A percentile compares a stretch with the other conserved stretches of the same genome.
These are phyloP conservation scores for Phaseolus lunatus DNA, from an alignment of 306 rosid species.

Conservation along the genomic window DNA sequence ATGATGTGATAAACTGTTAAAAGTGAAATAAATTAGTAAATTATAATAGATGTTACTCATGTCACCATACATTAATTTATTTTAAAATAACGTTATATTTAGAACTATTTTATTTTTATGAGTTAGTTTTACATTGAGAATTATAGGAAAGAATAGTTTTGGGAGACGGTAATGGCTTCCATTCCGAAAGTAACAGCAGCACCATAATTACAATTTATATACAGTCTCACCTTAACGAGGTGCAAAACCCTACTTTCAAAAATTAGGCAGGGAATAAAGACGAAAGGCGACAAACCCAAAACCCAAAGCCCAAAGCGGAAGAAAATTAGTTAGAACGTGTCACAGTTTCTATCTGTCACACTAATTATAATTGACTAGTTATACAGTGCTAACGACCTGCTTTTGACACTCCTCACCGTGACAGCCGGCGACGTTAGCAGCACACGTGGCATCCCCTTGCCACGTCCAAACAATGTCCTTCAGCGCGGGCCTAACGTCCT, in stretches of 20 bases:
- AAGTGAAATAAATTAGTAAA: no score
- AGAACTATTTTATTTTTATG: no score
- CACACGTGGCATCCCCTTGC: conserved; percentile 65
- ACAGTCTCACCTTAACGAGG: background rate
- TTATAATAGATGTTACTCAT: no score
- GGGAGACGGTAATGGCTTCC: background rate
- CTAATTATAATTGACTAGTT: background rate
- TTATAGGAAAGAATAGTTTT: background rate
- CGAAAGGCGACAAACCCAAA: background rate
- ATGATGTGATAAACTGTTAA: no score
- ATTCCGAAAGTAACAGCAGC: background rate
- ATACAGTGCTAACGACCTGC: background rate
- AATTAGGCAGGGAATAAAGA: conserved; percentile 3
- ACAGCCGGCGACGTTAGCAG: background rate
- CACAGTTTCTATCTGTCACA: background rate
- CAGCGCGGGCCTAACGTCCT: conserved; percentile 71
- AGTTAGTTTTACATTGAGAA: background rate
- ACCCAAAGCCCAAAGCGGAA: background rate
- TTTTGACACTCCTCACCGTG: conserved; percentile 33
- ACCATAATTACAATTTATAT: conserved; percentile 6
- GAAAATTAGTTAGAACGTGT: background rate
- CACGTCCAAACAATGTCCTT: conserved; percentile 91
- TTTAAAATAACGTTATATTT: no score
- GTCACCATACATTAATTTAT: no score
- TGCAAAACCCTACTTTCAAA: background rate